Evolutionary conservation across 140 eudicot species (phyloP).

Genomic region (Flaveria floridana): DNA sequence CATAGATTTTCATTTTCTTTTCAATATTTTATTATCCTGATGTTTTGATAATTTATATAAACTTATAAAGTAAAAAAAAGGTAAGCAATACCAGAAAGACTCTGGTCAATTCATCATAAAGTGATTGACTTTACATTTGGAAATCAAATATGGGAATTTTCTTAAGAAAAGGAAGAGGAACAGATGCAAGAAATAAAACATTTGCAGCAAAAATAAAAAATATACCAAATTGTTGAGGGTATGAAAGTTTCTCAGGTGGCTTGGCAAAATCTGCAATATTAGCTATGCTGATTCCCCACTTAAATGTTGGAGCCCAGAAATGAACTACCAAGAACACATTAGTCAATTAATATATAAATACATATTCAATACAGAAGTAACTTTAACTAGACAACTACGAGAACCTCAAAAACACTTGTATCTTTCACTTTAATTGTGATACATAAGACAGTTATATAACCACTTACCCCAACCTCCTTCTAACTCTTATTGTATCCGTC

Average conservation of each 20-base stretch:
- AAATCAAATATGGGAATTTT: background rate
- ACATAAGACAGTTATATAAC: background rate
- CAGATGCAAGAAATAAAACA: background rate
- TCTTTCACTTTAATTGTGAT: background rate
- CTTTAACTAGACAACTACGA: too few species aligned
- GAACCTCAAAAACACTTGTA: background rate
- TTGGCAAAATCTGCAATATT: conserved; percentile 83
- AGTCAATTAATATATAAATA: background rate
- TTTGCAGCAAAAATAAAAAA: background rate
- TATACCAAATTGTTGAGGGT: conserved; percentile 92
- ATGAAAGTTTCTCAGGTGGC: conserved; percentile 92
- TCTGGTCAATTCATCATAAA: background rate
- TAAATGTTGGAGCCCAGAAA: conserved; percentile 98
- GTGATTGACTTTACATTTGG: background rate
- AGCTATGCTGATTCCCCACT: conserved; percentile 96
- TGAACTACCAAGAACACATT: conserved; percentile 53
- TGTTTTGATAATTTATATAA: background rate
- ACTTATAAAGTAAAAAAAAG: background rate
- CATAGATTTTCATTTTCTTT: background rate
- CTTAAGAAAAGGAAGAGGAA: background rate
- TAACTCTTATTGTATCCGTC: background rate
- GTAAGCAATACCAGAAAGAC: too few species aligned
- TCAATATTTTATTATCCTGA: conserved; percentile 6
- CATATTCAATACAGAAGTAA: background rate
- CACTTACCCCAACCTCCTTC: too few species aligned